Base-by-base conservation (phyloP, 495 filamentous ascomycete species). In the Hyaloscypha bicolor region DNA sequence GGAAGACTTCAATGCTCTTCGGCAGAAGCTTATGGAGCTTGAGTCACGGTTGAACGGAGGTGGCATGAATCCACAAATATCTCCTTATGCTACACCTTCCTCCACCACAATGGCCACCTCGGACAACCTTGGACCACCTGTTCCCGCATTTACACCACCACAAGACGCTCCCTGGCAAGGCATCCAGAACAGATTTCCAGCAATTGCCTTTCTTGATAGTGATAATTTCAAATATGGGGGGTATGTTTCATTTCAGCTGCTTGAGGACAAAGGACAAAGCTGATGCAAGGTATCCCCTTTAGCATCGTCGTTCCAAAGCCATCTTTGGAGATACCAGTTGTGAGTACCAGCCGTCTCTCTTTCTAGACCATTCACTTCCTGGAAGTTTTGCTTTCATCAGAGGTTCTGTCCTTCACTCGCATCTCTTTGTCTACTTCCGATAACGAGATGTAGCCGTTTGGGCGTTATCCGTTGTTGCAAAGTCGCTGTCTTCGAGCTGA, bases 1-100 rank as follows among this genome's bases (percentile, higher is more conserved):
- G 6, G 79, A 79, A 14, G 79, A 82, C 52, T 77, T 83, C 48
- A 66, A 72, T 21, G 72, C 72, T 8, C 69, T 84, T 30, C 71
- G 74, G 45, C 60, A 72, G 37, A 75, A 79, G 59, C 69, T 83
- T 8, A 64, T 72, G 33, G 76, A 79, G 60, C 74, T 83, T 2
- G 81, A 83, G 62, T 71, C 69, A 30, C 69, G 72, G 31, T 72
- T 81, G 21, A 70, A 75, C 62, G 66, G 65, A 52, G 66, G 33
- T 8, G 30, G 55, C 8, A 56, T 16, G 45, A 32, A 21, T 60
- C 12, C n/a, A 37, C 56, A 48, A 21, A 64, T 30, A 6, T 22
- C 57, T 14, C 16, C 62, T 6, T 66, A 60, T 61, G 9, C 53
- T 55, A 68, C 25, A 9, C 64, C 69, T 35, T 45, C 66, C 60